Percentiles rank a stretch among this genome's conserved stretches.
phyloP scores from a whole-genome alignment of 805 yeast species.

The Metschnikowia anglica region DNA sequence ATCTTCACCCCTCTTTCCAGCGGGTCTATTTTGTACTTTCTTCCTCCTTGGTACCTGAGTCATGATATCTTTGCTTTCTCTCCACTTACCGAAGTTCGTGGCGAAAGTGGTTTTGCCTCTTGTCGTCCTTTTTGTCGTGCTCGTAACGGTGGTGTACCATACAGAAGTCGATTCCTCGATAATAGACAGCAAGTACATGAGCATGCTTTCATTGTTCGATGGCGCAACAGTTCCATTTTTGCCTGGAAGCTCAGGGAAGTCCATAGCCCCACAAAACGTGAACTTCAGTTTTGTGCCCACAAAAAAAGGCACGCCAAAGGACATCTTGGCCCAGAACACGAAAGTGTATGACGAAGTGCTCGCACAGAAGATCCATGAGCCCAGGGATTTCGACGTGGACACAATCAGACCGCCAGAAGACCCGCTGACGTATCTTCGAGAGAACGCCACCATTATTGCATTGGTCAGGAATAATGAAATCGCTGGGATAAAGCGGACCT shows the following conservation, averaged over 20 bases:
- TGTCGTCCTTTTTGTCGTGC: slow-evolving; percentile 1
- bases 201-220: slow-evolving; percentile 8
- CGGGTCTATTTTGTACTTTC: neutral
- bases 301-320: slow-evolving; percentile 30
- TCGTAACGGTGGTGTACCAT: slow-evolving; percentile 7
- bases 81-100: slow-evolving; percentile 12
- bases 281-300: slow-evolving; percentile 33
- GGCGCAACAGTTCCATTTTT: neutral
- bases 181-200: slow-evolving; percentile 9
- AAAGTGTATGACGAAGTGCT: slow-evolving; percentile 38
- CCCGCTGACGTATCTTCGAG: slow-evolving; percentile 36
- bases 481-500: slow-evolving; percentile 47
- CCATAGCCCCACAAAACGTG: slow-evolving; percentile 30
- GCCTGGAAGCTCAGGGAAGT: slow-evolving; percentile 1
- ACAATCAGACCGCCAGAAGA: slow-evolving; percentile 30
- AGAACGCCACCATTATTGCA: slow-evolving; percentile 73
- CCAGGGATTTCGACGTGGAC: slow-evolving; percentile 41
- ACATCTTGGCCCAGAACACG: slow-evolving; percentile 39
- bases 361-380: slow-evolving; percentile 43
- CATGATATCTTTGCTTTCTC: slow-evolving; percentile 14
- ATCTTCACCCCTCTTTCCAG: no score
- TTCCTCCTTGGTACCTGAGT: neutral
- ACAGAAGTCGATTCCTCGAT: slow-evolving; percentile 11
- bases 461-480: slow-evolving; percentile 71
- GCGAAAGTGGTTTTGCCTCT: slow-evolving; percentile 11